Evolutionary conservation across 2,329 filamentous ascomycete species (phyloP).

Genomic region (Dothistroma pini): DNA sequence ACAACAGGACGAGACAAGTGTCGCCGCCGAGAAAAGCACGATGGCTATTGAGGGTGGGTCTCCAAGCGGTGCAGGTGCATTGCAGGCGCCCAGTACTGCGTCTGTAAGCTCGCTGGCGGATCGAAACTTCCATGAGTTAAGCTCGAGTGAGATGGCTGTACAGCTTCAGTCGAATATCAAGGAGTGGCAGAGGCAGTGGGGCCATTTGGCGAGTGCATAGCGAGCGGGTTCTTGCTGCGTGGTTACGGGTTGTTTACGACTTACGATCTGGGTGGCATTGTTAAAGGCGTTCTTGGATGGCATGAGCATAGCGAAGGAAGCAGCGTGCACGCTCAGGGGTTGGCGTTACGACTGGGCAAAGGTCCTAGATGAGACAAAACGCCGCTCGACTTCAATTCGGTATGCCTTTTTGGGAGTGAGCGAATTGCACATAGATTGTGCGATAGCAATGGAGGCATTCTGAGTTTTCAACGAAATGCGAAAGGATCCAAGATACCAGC

Average conservation of each 20-base stretch:
- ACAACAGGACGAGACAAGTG: conserved; percentile 13
- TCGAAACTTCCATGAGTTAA: conserved; percentile 64
- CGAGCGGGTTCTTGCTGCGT: not conserved
- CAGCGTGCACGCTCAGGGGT: not conserved
- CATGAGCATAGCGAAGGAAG: not conserved
- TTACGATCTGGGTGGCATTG: not conserved
- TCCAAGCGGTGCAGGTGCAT: not conserved
- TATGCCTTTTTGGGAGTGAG: not conserved
- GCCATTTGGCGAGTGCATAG: conserved; percentile 7
- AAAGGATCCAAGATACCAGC: not conserved
- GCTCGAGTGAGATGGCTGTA: conserved; percentile 87
- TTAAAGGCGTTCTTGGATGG: not conserved
- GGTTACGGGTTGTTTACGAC: not conserved
- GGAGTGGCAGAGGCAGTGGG: conserved; percentile 13
- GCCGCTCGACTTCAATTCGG: not conserved
- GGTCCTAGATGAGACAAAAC: not conserved
- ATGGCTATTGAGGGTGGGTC: not conserved
- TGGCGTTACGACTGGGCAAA: not conserved
- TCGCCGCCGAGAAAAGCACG: not conserved
- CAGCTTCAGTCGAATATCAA: conserved; percentile 68
- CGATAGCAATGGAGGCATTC: not conserved
- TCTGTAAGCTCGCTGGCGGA: conserved; percentile 2
- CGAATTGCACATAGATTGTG: not conserved
- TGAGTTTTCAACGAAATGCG: no score
- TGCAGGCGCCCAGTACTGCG: conserved; percentile 1